Conservation (phyloP, 192 early-diverging fungal species). For the Entomortierella parvispora region DNA sequence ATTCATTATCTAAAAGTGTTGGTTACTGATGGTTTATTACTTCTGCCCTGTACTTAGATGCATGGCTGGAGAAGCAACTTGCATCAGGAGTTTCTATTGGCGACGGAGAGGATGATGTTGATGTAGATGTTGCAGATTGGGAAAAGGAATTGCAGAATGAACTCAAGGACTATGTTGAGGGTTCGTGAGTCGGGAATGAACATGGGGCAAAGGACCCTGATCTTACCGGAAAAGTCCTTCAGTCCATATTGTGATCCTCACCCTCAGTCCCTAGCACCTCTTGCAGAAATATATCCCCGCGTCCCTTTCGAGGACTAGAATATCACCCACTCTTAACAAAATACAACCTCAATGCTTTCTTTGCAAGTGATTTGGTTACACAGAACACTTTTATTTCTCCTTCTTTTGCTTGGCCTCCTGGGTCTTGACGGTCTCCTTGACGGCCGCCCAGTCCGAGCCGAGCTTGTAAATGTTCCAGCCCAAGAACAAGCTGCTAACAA, state of each 20-base stretch:
- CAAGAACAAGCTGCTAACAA: constrained; percentile 40
- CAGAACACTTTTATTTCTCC: constrained; percentile 27
- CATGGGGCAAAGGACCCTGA: too few species aligned
- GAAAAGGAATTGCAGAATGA: constrained; percentile 57
- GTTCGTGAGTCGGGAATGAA: background rate
- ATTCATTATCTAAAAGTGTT: too few species aligned
- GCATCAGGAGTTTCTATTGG: constrained; percentile 32
- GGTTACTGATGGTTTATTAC: constrained; percentile 3
- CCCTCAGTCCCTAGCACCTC: too few species aligned
- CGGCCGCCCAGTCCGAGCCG: constrained; percentile 25
- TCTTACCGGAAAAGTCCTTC: too few species aligned
- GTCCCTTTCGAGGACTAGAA: too few species aligned
- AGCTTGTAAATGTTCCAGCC: constrained; percentile 53
- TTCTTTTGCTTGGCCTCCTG: constrained; percentile 14
- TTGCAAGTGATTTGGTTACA: too few species aligned
- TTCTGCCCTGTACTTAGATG: constrained; percentile 29
- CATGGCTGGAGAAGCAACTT: constrained; percentile 54
- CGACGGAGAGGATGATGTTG: constrained; percentile 36
- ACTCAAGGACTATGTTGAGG: constrained; percentile 53
- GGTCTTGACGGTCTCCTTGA: background rate
- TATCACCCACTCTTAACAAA: too few species aligned
- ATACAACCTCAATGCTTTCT: background rate
- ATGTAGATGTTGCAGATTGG: constrained; percentile 55
- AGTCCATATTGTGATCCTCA: too few species aligned
- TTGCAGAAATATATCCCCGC: too few species aligned